A percentile compares a stretch with the other conserved stretches of the same genome.
These are phyloP conservation scores for Ceratocystis albifundus DNA, from an alignment of 2,329 filamentous ascomycete species.

Conservation along the genomic window DNA sequence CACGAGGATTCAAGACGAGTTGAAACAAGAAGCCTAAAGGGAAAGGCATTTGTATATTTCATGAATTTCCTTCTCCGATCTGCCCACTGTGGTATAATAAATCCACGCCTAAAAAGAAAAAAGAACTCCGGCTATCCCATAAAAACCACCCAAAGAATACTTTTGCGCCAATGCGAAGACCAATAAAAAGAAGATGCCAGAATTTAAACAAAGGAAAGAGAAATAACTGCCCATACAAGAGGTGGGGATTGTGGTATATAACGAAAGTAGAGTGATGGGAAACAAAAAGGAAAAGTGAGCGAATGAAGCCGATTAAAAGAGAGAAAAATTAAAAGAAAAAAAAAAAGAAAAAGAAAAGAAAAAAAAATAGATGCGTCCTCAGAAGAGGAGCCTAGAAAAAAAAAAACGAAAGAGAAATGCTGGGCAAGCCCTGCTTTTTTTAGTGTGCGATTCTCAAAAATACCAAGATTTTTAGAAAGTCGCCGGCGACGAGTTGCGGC, in stretches of 20 bases:
- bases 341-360: not conserved
- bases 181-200: not conserved
- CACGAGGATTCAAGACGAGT: too few relatives aligned
- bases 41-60: too few relatives aligned
- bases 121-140: not conserved
- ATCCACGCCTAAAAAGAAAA: not conserved
- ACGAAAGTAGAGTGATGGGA: constrained; percentile 13
- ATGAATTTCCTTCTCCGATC: not conserved
- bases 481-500: constrained; percentile 23
- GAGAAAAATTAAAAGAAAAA: constrained; percentile 3
- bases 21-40: too few relatives aligned
- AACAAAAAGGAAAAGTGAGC: not conserved
- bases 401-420: not conserved
- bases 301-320: constrained; percentile 9
- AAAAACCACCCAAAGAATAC: not conserved
- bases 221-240: constrained; percentile 12
- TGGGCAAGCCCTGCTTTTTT: not conserved
- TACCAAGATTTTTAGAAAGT: constrained; percentile 13
- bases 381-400: constrained; percentile 14
- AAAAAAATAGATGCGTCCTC: not conserved
- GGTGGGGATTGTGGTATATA: constrained; percentile 21
- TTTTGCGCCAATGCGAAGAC: not conserved
- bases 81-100: not conserved
- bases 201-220: not conserved
- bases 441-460: not conserved